Conservation (phyloP, 1,284 basidiomycete genomes). For the Austroboletus niveus region DNA sequence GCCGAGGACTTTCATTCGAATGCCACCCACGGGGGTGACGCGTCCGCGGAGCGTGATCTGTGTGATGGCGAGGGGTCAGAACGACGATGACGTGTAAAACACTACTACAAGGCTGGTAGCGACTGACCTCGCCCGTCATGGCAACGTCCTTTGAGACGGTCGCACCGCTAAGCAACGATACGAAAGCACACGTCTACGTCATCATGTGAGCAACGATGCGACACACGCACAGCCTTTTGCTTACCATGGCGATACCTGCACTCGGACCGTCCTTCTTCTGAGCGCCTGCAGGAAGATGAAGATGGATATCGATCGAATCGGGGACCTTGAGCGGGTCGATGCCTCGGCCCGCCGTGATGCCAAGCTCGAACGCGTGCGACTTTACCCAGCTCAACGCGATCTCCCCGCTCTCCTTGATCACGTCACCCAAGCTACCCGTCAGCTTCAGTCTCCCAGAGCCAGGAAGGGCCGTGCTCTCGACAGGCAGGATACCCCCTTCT, state of each 20-base stretch:
- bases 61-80: conserved; percentile 1
- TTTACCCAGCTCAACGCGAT: conserved; percentile 87
- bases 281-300: conserved; percentile 86
- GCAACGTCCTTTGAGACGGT: conserved; percentile 68
- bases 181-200: conserved; percentile 72
- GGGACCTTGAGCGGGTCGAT: conserved; percentile 75
- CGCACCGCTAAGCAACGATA: conserved; percentile 76
- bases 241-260: conserved; percentile 85
- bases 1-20: conserved; percentile 63
- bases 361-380: conserved; percentile 77
- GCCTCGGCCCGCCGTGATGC: conserved; percentile 65
- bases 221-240: conserved; percentile 1
- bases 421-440: conserved; percentile 81
- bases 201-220: background rate
- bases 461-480: conserved; percentile 76
- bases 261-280: conserved; percentile 91
- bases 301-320: conserved; percentile 74
- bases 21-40: conserved; percentile 80
- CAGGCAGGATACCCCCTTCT: conserved; percentile 82
- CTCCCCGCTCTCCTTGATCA: conserved; percentile 89
- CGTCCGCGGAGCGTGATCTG: conserved; percentile 77
- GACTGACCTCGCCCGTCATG: conserved; percentile 78
- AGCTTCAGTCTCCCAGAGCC: conserved; percentile 71
- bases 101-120: background rate
- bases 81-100: background rate